Base-by-base conservation (phyloP, 1,139 yeast species). In the Hemisphaericaspora subhashii region DNA sequence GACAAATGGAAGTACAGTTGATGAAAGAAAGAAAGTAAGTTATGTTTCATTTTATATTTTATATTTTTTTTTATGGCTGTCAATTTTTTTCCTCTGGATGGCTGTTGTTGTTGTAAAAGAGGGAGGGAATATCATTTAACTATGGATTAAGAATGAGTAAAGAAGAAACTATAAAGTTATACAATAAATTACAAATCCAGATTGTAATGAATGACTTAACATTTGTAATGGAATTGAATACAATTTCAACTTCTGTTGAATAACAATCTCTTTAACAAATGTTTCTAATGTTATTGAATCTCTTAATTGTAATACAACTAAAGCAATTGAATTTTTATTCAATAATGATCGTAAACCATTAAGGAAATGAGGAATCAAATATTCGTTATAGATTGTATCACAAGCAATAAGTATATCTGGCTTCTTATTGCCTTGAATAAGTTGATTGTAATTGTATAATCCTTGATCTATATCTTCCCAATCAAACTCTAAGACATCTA, bases 371-470 rank as follows among this genome's bases (percentile, higher is more conserved):
- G 73, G 74, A 2, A 83, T 69, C 32, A 85, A 61, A 47, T 66
- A 81, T 42, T 79, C 86, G 51, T 84, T 85, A 60, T 84, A 84
- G 5, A 84, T 69, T 8, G 88, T 79, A 54, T 84, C 94, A 51
- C 85, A 79, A 0, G 88, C 86, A 12, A 84, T 51, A 3, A 84
- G 62, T 14, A 77, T 50, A 44, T 77, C 79, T 0, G 78, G 74
- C 2, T 24, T 32, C 1, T 24, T 21, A 2, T 26, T 33, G 3
- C 40, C 29, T 1, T 33, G 38, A 3, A 37, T 31, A 5, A 52
- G 45, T 4, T 46, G 28, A 1, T 38, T 12, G 26, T 63, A 54
- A 24, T 60, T 56, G 24, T 43, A 37, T 14, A 53, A 12, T 0
- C 75, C 78, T 7, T 46, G 50, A 0, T 68, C 74, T 0, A 66